Conservation (phyloP, 768 basidiomycete species). For the Termitomyces sp. region DNA sequence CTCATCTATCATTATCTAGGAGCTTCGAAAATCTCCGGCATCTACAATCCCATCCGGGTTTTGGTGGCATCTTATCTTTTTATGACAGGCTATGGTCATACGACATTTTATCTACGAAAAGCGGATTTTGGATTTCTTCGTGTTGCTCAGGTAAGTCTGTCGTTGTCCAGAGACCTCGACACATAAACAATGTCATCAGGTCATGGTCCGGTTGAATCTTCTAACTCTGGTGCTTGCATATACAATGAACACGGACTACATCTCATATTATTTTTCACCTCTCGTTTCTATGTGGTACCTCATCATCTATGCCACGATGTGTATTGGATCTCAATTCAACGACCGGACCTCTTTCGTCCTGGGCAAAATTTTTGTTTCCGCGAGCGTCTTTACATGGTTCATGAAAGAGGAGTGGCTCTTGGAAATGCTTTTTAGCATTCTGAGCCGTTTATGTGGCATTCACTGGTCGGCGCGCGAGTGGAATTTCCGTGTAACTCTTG, state of each 20-base stretch:
- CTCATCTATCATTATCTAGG: slow-evolving; percentile 91
- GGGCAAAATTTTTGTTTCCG: slow-evolving; percentile 63
- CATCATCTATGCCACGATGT: slow-evolving; percentile 79
- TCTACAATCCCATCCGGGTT: slow-evolving; percentile 87
- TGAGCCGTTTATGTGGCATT: slow-evolving; percentile 64
- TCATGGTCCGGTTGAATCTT: slow-evolving; percentile 78
- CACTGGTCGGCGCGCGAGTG: slow-evolving; percentile 85
- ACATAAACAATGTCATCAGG: slow-evolving; percentile 29
- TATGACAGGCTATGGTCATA: slow-evolving; percentile 92
- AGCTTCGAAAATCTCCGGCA: slow-evolving; percentile 87
- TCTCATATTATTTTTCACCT: slow-evolving; percentile 88
- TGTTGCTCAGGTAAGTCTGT: slow-evolving; percentile 53
- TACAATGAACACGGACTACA: slow-evolving; percentile 88
- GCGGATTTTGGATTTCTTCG: slow-evolving; percentile 79
- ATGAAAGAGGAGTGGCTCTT: slow-evolving; percentile 61
- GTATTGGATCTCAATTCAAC: slow-evolving; percentile 67
- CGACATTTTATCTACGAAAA: slow-evolving; percentile 84
- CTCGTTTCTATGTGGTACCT: slow-evolving; percentile 89
- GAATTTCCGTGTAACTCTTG: slow-evolving; percentile 83
- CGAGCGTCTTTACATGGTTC: slow-evolving; percentile 55
- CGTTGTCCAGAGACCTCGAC: not conserved
- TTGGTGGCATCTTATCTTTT: slow-evolving; percentile 87
- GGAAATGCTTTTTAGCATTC: slow-evolving; percentile 54
- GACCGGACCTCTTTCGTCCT: slow-evolving; percentile 61
- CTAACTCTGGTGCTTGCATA: slow-evolving; percentile 80